A percentile compares a stretch with the other conserved stretches of the same genome.
These are phyloP conservation scores for Strobilomyces dryophilus DNA, from an alignment of 768 basidiomycete species.

Conservation along the genomic window DNA sequence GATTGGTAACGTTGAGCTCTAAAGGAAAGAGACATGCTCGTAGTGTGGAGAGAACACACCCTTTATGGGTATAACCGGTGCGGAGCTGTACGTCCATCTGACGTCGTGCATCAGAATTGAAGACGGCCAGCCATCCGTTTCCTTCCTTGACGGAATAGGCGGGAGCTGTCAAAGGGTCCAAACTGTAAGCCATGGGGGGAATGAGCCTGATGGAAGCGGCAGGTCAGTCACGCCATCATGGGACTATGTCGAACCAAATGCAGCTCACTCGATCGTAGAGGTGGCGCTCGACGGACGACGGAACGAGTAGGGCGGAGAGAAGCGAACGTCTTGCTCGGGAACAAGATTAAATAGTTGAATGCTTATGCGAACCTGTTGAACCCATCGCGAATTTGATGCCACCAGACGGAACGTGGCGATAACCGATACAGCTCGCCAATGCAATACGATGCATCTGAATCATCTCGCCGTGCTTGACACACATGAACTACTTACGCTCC, in stretches of 20 bases:
- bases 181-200: slow-evolving; percentile 18
- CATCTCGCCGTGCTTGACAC: slow-evolving; percentile 1
- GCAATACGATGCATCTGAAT: background rate
- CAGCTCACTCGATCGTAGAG: slow-evolving; percentile 4
- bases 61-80: slow-evolving; percentile 78
- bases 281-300: background rate
- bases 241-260: background rate
- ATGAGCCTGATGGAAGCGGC: background rate
- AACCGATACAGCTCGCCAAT: background rate
- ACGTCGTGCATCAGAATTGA: slow-evolving; percentile 45
- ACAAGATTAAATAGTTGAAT: slow-evolving; percentile 1
- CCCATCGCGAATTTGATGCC: background rate
- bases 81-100: slow-evolving; percentile 52
- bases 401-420: slow-evolving; percentile 13
- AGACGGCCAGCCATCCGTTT: slow-evolving; percentile 49
- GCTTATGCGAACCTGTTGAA: slow-evolving; percentile 4
- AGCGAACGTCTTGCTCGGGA: background rate
- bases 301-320: background rate
- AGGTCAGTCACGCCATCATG: slow-evolving; percentile 5
- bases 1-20: slow-evolving; percentile 4
- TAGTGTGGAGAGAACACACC: slow-evolving; percentile 44
- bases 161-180: slow-evolving; percentile 29
- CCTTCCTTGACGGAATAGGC: slow-evolving; percentile 41
- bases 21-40: slow-evolving; percentile 5
- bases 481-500: background rate